Conservation (phyloP, 192 early-diverging fungal species). For the Coemansia sp. region DNA sequence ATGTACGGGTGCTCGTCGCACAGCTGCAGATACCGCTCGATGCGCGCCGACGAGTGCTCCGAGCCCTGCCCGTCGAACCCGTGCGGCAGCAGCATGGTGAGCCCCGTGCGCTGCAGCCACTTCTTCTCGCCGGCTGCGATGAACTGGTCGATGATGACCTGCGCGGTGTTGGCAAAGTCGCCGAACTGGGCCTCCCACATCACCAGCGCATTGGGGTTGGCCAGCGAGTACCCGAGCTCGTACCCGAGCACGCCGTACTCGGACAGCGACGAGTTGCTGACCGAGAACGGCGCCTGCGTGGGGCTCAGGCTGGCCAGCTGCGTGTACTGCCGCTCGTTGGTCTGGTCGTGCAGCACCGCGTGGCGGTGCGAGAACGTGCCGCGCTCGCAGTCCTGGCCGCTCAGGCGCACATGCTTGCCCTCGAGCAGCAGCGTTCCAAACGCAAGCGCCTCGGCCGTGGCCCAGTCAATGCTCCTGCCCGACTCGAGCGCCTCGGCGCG, state of each 20-base stretch:
- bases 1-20: conserved; percentile 92
- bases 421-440: conserved; percentile 90
- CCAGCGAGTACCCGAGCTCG: conserved; percentile 95
- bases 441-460: conserved; percentile 91
- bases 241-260: conserved; percentile 96
- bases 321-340: conserved; percentile 78
- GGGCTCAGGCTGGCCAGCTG: conserved; percentile 86
- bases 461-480: conserved; percentile 91
- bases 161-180: conserved; percentile 96
- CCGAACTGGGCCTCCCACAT: conserved; percentile 99
- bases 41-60: conserved; percentile 93
- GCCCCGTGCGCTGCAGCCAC: conserved; percentile 95
- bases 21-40: conserved; percentile 96
- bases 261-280: conserved; percentile 94
- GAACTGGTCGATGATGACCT: conserved; percentile 98
- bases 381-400: conserved; percentile 98
- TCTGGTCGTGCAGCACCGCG: conserved; percentile 94
- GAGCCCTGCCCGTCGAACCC: conserved; percentile 99
- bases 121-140: conserved; percentile 95
- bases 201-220: conserved; percentile 90
- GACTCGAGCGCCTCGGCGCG: conserved; percentile 80
- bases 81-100: conserved; percentile 93
- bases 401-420: conserved; percentile 89
- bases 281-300: conserved; percentile 84
- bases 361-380: conserved; percentile 99